These are phyloP conservation scores for Tolypocladium tundrense DNA, from an alignment of 2,329 filamentous ascomycete genomes.

Conservation along the genomic window DNA sequence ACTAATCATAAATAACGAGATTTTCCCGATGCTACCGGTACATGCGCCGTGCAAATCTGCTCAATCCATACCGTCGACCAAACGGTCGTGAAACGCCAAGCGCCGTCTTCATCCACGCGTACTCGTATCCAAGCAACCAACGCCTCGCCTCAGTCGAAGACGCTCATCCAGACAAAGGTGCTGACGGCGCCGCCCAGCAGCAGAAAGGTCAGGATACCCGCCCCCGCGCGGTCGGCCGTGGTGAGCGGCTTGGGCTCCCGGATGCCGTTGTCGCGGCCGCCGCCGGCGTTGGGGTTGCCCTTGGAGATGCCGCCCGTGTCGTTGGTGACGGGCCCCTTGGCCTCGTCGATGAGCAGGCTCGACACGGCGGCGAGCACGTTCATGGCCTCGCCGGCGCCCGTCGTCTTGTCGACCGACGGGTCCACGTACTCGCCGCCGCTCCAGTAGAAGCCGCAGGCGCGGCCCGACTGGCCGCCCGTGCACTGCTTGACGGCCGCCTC, in stretches of 20 bases:
- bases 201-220: conserved; percentile 36
- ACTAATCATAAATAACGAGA: too few relatives aligned
- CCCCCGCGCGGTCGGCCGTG: conserved; percentile 35
- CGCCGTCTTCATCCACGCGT: neutral
- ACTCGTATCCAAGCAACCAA: neutral
- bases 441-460: conserved; percentile 59
- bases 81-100: neutral
- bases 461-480: conserved; percentile 44
- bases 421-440: conserved; percentile 31
- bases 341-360: conserved; percentile 33
- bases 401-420: conserved; percentile 40
- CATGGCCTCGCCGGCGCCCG: conserved; percentile 49
- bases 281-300: conserved; percentile 31
- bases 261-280: conserved; percentile 18
- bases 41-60: neutral
- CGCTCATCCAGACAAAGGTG: conserved; percentile 41
- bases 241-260: conserved; percentile 22
- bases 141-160: conserved; percentile 12
- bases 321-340: conserved; percentile 31
- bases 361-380: conserved; percentile 45
- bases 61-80: neutral
- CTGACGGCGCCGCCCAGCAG: conserved; percentile 29
- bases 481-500: conserved; percentile 52
- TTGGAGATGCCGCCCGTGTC: conserved; percentile 38
- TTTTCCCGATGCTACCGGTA: neutral